Evolutionary conservation across 257 asterid genomes (phyloP).

Genomic region (Solanum chilense): DNA sequence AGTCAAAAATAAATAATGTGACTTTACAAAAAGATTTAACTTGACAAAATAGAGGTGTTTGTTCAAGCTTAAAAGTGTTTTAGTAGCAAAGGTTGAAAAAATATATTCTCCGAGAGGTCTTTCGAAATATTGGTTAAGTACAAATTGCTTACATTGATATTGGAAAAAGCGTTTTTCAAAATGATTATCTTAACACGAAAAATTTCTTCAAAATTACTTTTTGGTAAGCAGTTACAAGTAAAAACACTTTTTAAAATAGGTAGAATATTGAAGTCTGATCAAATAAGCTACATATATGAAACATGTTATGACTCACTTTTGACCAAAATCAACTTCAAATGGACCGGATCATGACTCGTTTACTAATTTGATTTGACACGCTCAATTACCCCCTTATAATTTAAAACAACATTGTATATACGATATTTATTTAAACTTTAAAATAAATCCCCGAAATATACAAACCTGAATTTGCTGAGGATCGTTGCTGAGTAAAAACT

Average conservation of each 20-base stretch:
- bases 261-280: not conserved
- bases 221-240: not conserved
- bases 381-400: not conserved
- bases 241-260: not conserved
- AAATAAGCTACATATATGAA: not conserved
- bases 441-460: not conserved
- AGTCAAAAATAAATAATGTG: too few relatives aligned
- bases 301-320: not conserved
- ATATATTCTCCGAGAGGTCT: too few relatives aligned
- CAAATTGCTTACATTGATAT: not conserved
- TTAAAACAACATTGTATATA: not conserved
- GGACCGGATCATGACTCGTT: not conserved
- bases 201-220: not conserved
- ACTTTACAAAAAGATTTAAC: not conserved
- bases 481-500: slow-evolving; percentile 25
- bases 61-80: too few relatives aligned
- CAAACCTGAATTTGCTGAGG: slow-evolving; percentile 23
- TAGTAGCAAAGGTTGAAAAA: not conserved
- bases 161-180: not conserved
- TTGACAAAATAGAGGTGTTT: not conserved
- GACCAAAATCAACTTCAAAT: not conserved
- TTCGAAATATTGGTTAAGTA: not conserved
- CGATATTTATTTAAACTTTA: not conserved
- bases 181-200: not conserved
- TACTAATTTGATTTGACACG: not conserved